Base-by-base conservation (phyloP, 139 green algal genomes). In the Ettlia oleoabundans region DNA sequence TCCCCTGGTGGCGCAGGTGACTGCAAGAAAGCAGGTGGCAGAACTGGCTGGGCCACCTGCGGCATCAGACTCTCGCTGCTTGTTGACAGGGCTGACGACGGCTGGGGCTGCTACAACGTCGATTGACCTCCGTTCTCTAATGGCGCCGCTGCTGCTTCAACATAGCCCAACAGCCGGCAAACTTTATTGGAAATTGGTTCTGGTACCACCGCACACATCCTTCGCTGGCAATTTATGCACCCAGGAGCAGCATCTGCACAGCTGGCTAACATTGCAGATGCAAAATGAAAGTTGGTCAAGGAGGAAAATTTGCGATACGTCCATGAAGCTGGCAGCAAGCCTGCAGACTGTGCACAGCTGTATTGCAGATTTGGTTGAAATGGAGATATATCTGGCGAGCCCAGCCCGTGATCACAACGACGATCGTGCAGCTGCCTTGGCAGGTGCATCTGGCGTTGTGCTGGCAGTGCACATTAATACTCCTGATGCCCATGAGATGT, bases 101-200 rank as follows among this genome's bases (percentile, higher is more conserved):
- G n/a, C n/a, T n/a, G n/a, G n/a, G n/a, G n/a, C n/a, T n/a, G n/a
- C n/a, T n/a, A n/a, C n/a, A n/a, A n/a, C n/a, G n/a, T n/a, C n/a
- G n/a, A n/a, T 58, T 58, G 47, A 26, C 74, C 30, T 35, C 74
- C 6, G 3, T 70, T 24, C 35, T n/a, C n/a, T n/a, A n/a, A n/a
- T 68, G 3, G 77, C 52, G 13, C 66, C 38, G 2, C 35, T 79
- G 37, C 51, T 87, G 61, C 30, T 58, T 22, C 65, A 67, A 52
- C 70, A 63, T 55, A 82, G n/a, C 71, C 64, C 78, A 13, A 28
- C 43, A 0, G 66, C 71, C 1, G 10, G 40, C 18, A 26, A 28
- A 24, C 82, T 87, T 65, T 84, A 71, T 24, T 87, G 78, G 78
- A 85, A 84, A 76, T 3, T 80, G 24, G 30, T 80, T 30, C 42